Evolutionary conservation across 176 grass and related monocot genomes (phyloP).

Genomic region (Saccharum spontaneum): DNA sequence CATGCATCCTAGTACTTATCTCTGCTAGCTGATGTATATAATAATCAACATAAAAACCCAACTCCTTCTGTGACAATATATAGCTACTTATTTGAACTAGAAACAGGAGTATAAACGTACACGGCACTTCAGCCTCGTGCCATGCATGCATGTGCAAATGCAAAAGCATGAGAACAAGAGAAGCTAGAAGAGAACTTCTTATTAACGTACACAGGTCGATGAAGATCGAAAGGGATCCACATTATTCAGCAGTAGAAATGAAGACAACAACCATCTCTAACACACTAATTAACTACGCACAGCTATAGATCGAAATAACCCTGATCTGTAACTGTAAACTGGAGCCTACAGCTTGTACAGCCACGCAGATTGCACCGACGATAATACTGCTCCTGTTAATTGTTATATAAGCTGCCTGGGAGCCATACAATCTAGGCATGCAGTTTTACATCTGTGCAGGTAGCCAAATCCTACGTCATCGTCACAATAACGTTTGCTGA

Average conservation of each 20-base stretch:
- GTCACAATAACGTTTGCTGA: slow-evolving; percentile 55
- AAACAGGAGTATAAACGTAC: no score
- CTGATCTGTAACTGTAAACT: neutral
- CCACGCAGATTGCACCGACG: neutral
- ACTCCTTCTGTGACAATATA: no score
- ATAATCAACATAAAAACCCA: no score
- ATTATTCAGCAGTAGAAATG: slow-evolving; percentile 13
- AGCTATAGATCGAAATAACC: neutral
- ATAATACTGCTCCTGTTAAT: neutral
- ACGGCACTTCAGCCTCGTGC: no score
- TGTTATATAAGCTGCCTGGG: no score
- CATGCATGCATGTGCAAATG: neutral
- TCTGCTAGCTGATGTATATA: no score
- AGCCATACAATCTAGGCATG: neutral
- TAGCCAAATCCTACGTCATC: slow-evolving; percentile 12
- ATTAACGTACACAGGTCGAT: neutral
- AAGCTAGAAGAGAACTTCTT: neutral
- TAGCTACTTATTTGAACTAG: no score
- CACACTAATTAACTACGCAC: neutral
- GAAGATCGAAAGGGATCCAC: neutral
- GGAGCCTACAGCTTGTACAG: neutral
- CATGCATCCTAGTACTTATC: no score
- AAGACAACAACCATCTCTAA: neutral
- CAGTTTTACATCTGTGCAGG: neutral
- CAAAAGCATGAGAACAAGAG: no score